Evolutionary conservation across 805 yeast species (phyloP).

Genomic region (Saccharomycopsis malanga): DNA sequence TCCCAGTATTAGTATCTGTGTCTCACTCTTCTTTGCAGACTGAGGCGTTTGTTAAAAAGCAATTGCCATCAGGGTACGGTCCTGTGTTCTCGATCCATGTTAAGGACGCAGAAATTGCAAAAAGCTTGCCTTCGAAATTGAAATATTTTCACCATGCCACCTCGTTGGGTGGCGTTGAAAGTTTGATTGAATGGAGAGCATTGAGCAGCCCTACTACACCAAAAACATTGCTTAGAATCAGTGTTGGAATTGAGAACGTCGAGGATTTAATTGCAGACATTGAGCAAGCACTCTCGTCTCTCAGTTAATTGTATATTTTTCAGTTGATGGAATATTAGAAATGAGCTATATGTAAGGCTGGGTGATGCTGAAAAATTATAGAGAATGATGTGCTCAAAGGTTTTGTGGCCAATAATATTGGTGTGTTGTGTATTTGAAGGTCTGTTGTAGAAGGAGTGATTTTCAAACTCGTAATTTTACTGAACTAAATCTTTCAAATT

Average conservation of each 20-base stretch:
- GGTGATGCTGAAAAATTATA: too few species aligned
- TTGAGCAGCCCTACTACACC: slow-evolving; percentile 55
- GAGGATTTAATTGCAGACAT: slow-evolving; percentile 74
- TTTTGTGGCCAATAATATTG: too few species aligned
- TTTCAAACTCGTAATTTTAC: too few species aligned
- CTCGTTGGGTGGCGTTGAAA: slow-evolving; percentile 88
- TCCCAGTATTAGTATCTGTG: slow-evolving; percentile 43
- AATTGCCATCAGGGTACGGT: slow-evolving; percentile 55
- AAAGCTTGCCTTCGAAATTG: slow-evolving; percentile 53
- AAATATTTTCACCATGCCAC: slow-evolving; percentile 84
- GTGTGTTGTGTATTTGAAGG: too few species aligned
- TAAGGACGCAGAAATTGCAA: slow-evolving; percentile 46
- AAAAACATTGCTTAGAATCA: slow-evolving; percentile 58
- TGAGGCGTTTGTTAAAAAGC: slow-evolving; percentile 59
- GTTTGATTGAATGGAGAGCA: slow-evolving; percentile 86
- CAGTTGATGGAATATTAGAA: too few species aligned
- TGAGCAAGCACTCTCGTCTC: slow-evolving; percentile 40
- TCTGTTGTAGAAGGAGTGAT: too few species aligned
- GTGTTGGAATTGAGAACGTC: slow-evolving; percentile 73
- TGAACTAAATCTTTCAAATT: too few species aligned
- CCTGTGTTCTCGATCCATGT: slow-evolving; percentile 73
- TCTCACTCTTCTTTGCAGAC: slow-evolving; percentile 73
- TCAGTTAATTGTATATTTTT: too few species aligned
- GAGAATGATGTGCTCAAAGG: too few species aligned
- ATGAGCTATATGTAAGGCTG: too few species aligned